Evolutionary conservation across 331 rosid species (phyloP), one percentile per base, ranked within the genome.

Genomic region (Saraca asoca): DNA sequence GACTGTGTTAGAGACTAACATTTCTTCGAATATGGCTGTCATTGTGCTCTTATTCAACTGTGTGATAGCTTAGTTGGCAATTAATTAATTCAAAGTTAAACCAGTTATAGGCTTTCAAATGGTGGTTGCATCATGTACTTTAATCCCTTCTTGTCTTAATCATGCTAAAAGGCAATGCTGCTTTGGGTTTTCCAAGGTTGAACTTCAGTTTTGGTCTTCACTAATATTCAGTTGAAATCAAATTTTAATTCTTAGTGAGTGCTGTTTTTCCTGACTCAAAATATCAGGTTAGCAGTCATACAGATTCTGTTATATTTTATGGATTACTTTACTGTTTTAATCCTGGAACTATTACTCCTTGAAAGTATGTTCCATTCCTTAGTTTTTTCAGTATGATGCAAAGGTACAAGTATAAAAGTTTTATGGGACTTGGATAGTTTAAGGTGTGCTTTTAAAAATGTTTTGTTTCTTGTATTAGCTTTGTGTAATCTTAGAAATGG

Each of bases 181-280:
- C 7, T 62, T n/a, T 44, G 24, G 20, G 15, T 62, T 44, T 62
- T 45, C 55, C 35, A 62, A 62, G 12, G 20, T 43, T 20, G 24
- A n/a, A 62, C 17, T 62, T 3, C 31, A 24, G 31, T 15, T 46
- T 63, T 45, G 6, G 31, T 15, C 45, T 31, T 63, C 29, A 29
- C 9, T 31, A 29, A 33, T 46, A 15, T 2, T 63, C 69, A 15
- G 17, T 43, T 5, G 17, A 5, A 24, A 54, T 29, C n/a, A n/a
- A 6, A 33, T 48, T 49, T 37, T 7, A 62, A 8, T 46, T 45
- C 48, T 33, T 31, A 35, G 7, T 9, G 41, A 63, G 10, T 33
- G 12, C 11, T 48, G 9, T 64, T 31, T 15, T 31, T 9, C 57
- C 15, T 7, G 17, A 51, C 9, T 64, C 46, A 9, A 11, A 16